Percentiles rank a stretch among this genome's conserved stretches.
Evolutionary conservation across 176 grass and related monocot species (phyloP).

Genomic region (Bonia amplexicaulis): DNA sequence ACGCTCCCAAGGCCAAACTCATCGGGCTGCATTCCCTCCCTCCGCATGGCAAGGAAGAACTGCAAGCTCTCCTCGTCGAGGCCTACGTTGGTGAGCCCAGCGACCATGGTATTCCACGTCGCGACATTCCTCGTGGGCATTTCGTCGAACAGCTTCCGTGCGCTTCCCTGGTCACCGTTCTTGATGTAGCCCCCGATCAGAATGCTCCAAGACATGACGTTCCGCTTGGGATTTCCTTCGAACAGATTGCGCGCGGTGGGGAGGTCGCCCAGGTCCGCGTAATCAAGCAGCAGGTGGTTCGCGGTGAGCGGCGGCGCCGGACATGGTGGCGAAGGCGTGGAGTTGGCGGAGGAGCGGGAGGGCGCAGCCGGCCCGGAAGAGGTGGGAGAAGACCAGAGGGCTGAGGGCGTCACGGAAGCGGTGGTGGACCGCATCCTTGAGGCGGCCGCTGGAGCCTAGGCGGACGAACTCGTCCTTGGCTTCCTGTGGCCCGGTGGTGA

Average conservation of each 20-base stretch:
- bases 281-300: slow-evolving; percentile 55
- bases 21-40: slow-evolving; percentile 49
- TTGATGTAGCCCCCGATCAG: slow-evolving; percentile 43
- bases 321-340: slow-evolving; percentile 42
- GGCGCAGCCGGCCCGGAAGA: slow-evolving; percentile 34
- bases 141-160: slow-evolving; percentile 46
- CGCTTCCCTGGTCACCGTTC: slow-evolving; percentile 28
- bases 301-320: slow-evolving; percentile 41
- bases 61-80: slow-evolving; percentile 40
- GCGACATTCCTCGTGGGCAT: slow-evolving; percentile 55
- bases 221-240: slow-evolving; percentile 36
- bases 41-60: slow-evolving; percentile 44
- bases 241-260: slow-evolving; percentile 31
- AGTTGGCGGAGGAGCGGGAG: slow-evolving; percentile 50
- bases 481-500: neutral
- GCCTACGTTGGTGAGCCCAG: slow-evolving; percentile 40
- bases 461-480: slow-evolving; percentile 30
- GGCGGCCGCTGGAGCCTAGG: slow-evolving; percentile 45
- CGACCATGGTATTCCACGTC: slow-evolving; percentile 60
- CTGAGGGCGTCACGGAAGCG: slow-evolving; percentile 25
- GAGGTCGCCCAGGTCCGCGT: slow-evolving; percentile 36
- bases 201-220: slow-evolving; percentile 82
- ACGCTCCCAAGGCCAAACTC: slow-evolving; percentile 63
- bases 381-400: slow-evolving; percentile 48
- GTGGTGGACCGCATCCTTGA: slow-evolving; percentile 39